Evolutionary conservation across 2,329 filamentous ascomycete species (phyloP).

Genomic region (Fusarium veterinarium): DNA sequence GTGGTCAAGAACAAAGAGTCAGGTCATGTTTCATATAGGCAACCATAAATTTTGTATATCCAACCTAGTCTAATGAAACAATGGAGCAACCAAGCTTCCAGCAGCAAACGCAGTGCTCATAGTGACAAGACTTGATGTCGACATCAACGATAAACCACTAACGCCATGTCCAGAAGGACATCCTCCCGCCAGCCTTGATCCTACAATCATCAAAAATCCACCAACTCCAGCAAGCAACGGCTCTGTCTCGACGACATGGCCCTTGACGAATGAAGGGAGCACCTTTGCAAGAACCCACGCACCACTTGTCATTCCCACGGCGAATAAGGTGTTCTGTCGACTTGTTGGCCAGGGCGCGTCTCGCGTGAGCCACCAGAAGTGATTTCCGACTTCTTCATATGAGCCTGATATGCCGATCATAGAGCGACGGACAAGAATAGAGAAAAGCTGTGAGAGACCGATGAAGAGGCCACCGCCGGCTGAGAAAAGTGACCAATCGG

Average conservation of each 20-base stretch:
- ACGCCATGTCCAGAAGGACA: slow-evolving; percentile 78
- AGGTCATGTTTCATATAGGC: neutral
- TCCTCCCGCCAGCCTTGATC: slow-evolving; percentile 71
- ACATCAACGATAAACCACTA: slow-evolving; percentile 72
- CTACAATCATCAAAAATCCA: slow-evolving; percentile 68
- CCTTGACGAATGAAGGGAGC: slow-evolving; percentile 47
- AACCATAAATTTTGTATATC: neutral
- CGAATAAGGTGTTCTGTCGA: slow-evolving; percentile 62
- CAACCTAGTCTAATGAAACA: slow-evolving; percentile 39
- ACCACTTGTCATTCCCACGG: slow-evolving; percentile 61
- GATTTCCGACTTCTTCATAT: slow-evolving; percentile 70
- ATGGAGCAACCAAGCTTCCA: slow-evolving; percentile 52
- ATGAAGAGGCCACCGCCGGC: slow-evolving; percentile 70
- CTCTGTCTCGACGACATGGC: slow-evolving; percentile 47
- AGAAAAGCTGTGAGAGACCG: slow-evolving; percentile 67
- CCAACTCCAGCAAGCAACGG: slow-evolving; percentile 60
- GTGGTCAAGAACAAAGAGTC: neutral
- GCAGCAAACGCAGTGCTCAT: slow-evolving; percentile 68
- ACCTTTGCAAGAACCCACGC: slow-evolving; percentile 53
- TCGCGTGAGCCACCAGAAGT: slow-evolving; percentile 59
- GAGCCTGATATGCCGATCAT: slow-evolving; percentile 71
- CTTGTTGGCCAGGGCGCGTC: slow-evolving; percentile 49
- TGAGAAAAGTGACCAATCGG: slow-evolving; percentile 50
- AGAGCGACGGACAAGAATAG: slow-evolving; percentile 62
- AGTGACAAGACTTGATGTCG: slow-evolving; percentile 70